Evolutionary conservation across 805 yeast species (phyloP).

Genomic region (Saturnispora serradocipensis): DNA sequence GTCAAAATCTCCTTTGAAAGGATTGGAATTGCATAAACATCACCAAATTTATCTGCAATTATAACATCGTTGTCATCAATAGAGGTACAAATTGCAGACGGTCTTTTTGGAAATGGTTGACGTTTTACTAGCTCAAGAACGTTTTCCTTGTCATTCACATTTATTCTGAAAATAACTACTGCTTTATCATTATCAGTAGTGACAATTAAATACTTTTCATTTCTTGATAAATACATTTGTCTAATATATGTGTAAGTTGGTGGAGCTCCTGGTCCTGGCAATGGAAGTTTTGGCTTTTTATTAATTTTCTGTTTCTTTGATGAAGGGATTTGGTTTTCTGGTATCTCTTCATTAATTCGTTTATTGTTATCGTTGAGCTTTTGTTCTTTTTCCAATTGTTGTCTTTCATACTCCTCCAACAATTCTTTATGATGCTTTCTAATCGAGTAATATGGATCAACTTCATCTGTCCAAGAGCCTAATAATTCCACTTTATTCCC

Average conservation of each 20-base stretch:
- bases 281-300: constrained; percentile 42
- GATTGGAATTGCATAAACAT: constrained; percentile 60
- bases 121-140: constrained; percentile 50
- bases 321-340: constrained; percentile 12
- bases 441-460: constrained; percentile 37
- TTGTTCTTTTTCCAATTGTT: constrained; percentile 20
- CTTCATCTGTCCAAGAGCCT: constrained; percentile 59
- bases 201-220: constrained; percentile 49
- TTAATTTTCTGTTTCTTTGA: constrained; percentile 27
- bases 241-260: constrained; percentile 61
- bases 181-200: constrained; percentile 83
- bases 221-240: constrained; percentile 43
- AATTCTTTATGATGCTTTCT: constrained; percentile 40
- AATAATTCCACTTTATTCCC: constrained; percentile 33
- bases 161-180: constrained; percentile 47
- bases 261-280: constrained; percentile 63
- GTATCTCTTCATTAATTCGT: constrained; percentile 6
- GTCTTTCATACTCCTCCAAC: constrained; percentile 24
- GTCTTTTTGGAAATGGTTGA: constrained; percentile 83
- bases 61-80: constrained; percentile 42
- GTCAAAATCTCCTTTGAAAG: constrained; percentile 27
- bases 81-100: constrained; percentile 67
- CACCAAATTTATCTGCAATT: constrained; percentile 94
- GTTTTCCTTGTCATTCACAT: constrained; percentile 25
- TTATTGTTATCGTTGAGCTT: constrained; percentile 10